These are phyloP conservation scores for Diplodia seriata DNA, from an alignment of 2,329 filamentous ascomycete genomes.

Conservation along the genomic window DNA sequence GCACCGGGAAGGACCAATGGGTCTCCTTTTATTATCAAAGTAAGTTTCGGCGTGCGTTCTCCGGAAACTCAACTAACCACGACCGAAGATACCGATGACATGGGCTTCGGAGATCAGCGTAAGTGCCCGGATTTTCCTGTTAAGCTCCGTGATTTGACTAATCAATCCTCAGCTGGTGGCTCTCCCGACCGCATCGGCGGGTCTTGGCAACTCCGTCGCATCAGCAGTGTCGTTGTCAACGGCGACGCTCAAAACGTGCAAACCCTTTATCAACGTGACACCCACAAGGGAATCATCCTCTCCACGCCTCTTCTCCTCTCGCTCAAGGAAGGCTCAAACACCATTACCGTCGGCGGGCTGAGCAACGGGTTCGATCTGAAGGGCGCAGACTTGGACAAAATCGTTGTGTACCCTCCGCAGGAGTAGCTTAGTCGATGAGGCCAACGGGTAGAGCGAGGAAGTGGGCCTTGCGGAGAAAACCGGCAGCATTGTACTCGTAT, in stretches of 20 bases:
- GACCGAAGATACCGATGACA: constrained; percentile 59
- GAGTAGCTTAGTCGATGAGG: constrained; percentile 11
- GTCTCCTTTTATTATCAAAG: constrained; percentile 65
- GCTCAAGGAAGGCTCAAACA: constrained; percentile 62
- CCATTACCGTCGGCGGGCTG: constrained; percentile 64
- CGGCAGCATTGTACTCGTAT: background rate
- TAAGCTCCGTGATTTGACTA: background rate
- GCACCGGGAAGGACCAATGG: constrained; percentile 61
- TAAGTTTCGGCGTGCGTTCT: background rate
- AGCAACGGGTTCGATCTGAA: constrained; percentile 64
- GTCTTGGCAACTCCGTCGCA: constrained; percentile 65
- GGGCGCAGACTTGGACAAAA: constrained; percentile 65
- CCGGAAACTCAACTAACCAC: background rate
- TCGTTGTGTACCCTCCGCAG: constrained; percentile 67
- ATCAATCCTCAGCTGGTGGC: constrained; percentile 53
- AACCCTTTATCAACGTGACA: constrained; percentile 62
- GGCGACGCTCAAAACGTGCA: constrained; percentile 57
- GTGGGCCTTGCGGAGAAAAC: background rate
- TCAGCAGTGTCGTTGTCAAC: constrained; percentile 67
- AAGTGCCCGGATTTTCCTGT: background rate
- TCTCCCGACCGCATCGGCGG: constrained; percentile 66
- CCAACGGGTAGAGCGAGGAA: background rate
- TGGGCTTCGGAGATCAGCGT: constrained; percentile 63
- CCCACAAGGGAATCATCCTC: constrained; percentile 66
- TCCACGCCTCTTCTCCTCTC: constrained; percentile 64